Percentiles rank a stretch among this genome's conserved stretches.
Evolutionary conservation across 257 asterid species (phyloP).

Genomic region (Avicennia marina): DNA sequence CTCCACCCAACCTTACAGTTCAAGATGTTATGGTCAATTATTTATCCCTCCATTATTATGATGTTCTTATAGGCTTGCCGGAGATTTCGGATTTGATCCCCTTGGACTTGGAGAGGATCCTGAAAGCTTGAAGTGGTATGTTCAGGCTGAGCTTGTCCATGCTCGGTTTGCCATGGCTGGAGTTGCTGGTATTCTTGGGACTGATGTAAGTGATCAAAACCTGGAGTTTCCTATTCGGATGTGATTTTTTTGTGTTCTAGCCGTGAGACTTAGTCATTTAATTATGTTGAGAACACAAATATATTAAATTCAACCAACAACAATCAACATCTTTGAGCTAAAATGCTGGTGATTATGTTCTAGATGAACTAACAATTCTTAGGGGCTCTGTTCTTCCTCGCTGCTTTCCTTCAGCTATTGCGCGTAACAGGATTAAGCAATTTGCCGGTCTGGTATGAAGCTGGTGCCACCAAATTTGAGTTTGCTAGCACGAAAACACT

Average conservation of each 20-base stretch:
- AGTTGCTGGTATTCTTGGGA: slow-evolving; percentile 77
- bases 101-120: slow-evolving; percentile 94
- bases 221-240: no score
- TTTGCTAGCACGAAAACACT: slow-evolving; percentile 75
- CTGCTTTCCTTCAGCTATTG: slow-evolving; percentile 44
- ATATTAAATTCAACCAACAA: no score
- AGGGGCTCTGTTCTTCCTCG: background rate
- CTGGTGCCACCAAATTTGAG: slow-evolving; percentile 73
- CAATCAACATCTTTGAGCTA: no score
- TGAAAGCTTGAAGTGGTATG: slow-evolving; percentile 79
- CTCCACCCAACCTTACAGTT: no score
- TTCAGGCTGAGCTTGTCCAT: slow-evolving; percentile 90
- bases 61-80: slow-evolving; percentile 53
- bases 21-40: background rate
- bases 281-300: no score
- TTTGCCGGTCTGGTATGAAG: slow-evolving; percentile 92
- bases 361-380: background rate
- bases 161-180: slow-evolving; percentile 96
- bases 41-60: slow-evolving; percentile 3
- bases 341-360: no score
- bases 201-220: slow-evolving; percentile 47
- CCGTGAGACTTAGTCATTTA: no score
- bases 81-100: slow-evolving; percentile 91
- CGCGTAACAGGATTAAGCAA: slow-evolving; percentile 64
- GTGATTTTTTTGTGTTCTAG: no score